Evolutionary conservation across 495 filamentous ascomycete genomes (phyloP), one percentile per base, ranked within the genome.

Genomic region (Aspergillus baeticus): DNA sequence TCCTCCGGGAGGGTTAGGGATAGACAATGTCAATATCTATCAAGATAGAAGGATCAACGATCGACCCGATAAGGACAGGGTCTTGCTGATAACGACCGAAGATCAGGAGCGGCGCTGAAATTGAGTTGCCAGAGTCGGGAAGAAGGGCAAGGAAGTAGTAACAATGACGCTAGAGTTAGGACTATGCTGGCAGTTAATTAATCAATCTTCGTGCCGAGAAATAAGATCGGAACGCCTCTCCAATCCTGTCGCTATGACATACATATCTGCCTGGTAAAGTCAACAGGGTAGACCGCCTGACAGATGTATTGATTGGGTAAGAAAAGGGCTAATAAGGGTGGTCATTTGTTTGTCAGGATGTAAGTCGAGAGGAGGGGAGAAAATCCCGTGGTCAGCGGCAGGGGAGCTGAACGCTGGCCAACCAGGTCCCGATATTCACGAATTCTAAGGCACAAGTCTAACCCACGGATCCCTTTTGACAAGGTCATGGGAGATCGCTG

Each of bases 381-480:
- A n/a, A 49, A 33, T 50, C 46, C 54, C 54, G 54, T 50, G 51
- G 21, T 50, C 34, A 33, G 31, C n/a, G 48, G 15, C 48, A 56
- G 54, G 45, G 45, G 10, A 43, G 36, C 36, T 31, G 54, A 43
- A 15, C 26, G 13, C 54, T 10, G 10, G 26, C 54, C 54, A 56
- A 56, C 45, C 54, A 56, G 44, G 23, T 21, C 10, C n/a, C 6
- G 23, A 23, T 2, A 39, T 43, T 43, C 15, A 15, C 20, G 34
- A 29, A 36, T 31, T 39, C 35, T 18, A 39, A 37, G 43, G 29
- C 45, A 41, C 37, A 49, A 43, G 45, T 17, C 54, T 42, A 49
- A 48, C 54, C 38, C 54, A 43, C 54, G 36, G 54, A 57, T 50
- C 54, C 36, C 54, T 50, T 39, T 35, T 57, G 54, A 50, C 45